Percentiles rank a stretch among this genome's conserved stretches.
These are phyloP conservation scores for Xylaria scruposa DNA, from an alignment of 495 filamentous ascomycete species.

Conservation along the genomic window DNA sequence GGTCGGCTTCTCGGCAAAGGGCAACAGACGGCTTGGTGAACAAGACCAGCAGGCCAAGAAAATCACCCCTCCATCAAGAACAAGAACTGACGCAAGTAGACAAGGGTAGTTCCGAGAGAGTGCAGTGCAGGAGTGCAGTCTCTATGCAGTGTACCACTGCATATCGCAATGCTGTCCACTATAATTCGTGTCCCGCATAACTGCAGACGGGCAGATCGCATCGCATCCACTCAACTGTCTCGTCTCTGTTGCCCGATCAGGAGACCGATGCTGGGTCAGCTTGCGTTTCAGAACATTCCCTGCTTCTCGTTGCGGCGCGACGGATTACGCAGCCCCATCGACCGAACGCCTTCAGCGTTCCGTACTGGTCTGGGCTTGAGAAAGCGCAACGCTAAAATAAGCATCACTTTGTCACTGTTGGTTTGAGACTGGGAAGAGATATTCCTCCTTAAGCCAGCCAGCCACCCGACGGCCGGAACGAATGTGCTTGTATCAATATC, in stretches of 20 bases:
- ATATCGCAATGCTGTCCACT: background rate
- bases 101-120: slow-evolving; percentile 13
- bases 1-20: slow-evolving; percentile 15
- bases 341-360: slow-evolving; percentile 2
- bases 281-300: slow-evolving; percentile 19
- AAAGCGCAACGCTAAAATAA: slow-evolving; percentile 11
- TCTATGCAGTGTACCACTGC: background rate
- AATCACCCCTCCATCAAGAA: slow-evolving; percentile 20
- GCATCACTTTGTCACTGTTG: background rate
- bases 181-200: background rate
- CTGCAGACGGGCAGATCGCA: slow-evolving; percentile 16
- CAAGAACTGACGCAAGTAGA: slow-evolving; percentile 17
- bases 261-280: background rate
- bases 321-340: slow-evolving; percentile 10
- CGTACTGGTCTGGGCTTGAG: background rate
- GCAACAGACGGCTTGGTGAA: background rate
- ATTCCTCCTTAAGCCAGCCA: slow-evolving; percentile 2
- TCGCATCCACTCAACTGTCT: background rate
- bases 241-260: slow-evolving; percentile 13
- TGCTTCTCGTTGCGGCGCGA: slow-evolving; percentile 20
- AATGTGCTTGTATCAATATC: background rate
- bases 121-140: background rate
- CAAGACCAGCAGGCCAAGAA: slow-evolving; percentile 7
- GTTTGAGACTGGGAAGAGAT: background rate
- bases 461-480: background rate